A percentile compares a stretch with the other conserved stretches of the same genome.
Conservation (phyloP, 1,284 basidiomycete species). For the Ustilago cynodontis region DNA sequence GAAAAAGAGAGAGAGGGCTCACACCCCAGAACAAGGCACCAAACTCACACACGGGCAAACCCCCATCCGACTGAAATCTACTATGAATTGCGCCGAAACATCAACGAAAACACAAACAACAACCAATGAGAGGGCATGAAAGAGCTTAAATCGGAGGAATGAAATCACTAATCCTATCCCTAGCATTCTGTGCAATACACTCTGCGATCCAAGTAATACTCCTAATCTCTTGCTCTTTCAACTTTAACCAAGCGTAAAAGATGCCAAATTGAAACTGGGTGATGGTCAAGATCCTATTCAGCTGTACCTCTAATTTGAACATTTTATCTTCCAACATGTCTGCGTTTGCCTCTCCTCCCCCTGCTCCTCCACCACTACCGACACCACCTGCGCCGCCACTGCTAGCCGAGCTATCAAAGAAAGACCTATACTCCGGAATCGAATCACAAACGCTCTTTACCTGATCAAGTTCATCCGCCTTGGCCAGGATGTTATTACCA, state of each 20-base stretch:
- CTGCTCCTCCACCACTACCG: conserved; percentile 7
- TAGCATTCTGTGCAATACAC: conserved; percentile 69
- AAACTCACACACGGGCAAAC: too few species aligned
- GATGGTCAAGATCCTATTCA: conserved; percentile 68
- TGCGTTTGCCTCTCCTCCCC: conserved; percentile 71
- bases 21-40: too few species aligned
- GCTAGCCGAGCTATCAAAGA: conserved; percentile 76
- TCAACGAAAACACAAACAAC: background rate
- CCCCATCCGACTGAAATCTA: too few species aligned
- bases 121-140: background rate
- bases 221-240: conserved; percentile 99
- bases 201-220: conserved; percentile 98
- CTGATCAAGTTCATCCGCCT: conserved; percentile 94
- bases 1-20: too few species aligned
- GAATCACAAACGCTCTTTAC: conserved; percentile 89
- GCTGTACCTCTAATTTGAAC: conserved; percentile 90
- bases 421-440: conserved; percentile 88
- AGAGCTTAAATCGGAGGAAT: conserved; percentile 37
- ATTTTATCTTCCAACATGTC: conserved; percentile 88
- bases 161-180: conserved; percentile 50
- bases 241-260: conserved; percentile 70
- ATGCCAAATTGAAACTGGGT: conserved; percentile 67
- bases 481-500: conserved; percentile 92
- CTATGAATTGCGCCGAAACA: background rate
- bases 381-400: conserved; percentile 17